Evolutionary conservation across 2,329 filamentous ascomycete genomes (phyloP).

Genomic region (Didymella arachidicola): DNA sequence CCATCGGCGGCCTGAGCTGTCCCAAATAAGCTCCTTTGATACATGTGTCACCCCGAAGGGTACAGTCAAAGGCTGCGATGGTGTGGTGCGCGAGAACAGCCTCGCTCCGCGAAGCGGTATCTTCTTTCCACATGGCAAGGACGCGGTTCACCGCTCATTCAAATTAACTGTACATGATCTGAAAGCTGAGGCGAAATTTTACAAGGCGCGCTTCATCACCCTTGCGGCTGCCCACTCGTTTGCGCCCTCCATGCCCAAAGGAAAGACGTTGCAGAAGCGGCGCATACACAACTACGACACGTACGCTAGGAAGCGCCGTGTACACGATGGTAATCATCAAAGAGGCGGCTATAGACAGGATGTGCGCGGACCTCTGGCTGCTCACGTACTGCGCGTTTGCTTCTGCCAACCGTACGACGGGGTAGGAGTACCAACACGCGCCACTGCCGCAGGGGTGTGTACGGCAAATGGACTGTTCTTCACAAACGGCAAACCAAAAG

Average conservation of each 20-base stretch:
- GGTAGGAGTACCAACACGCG: constrained; percentile 21
- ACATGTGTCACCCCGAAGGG: constrained; percentile 20
- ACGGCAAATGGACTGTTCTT: neutral
- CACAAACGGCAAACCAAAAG: neutral
- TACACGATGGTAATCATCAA: neutral
- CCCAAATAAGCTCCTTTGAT: constrained; percentile 28
- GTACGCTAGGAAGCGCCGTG: constrained; percentile 6
- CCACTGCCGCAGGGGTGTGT: constrained; percentile 8
- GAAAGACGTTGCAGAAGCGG: constrained; percentile 25
- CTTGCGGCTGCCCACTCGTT: constrained; percentile 21
- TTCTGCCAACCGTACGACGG: constrained; percentile 49
- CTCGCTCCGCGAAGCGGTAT: constrained; percentile 28
- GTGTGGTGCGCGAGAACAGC: constrained; percentile 33
- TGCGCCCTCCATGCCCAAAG: constrained; percentile 16
- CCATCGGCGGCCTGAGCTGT: constrained; percentile 24
- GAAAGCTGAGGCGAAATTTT: constrained; percentile 24
- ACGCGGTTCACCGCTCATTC: constrained; percentile 9
- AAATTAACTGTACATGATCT: constrained; percentile 18
- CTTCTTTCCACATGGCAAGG: constrained; percentile 5
- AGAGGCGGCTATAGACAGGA: neutral
- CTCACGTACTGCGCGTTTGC: constrained; percentile 41
- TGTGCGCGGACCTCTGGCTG: constrained; percentile 18
- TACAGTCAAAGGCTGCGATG: constrained; percentile 40
- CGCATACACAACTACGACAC: constrained; percentile 4
- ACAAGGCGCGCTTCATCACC: constrained; percentile 25